Evolutionary conservation across 352 stramenopile genomes (phyloP).

Genomic region (Phytophthora melonis): DNA sequence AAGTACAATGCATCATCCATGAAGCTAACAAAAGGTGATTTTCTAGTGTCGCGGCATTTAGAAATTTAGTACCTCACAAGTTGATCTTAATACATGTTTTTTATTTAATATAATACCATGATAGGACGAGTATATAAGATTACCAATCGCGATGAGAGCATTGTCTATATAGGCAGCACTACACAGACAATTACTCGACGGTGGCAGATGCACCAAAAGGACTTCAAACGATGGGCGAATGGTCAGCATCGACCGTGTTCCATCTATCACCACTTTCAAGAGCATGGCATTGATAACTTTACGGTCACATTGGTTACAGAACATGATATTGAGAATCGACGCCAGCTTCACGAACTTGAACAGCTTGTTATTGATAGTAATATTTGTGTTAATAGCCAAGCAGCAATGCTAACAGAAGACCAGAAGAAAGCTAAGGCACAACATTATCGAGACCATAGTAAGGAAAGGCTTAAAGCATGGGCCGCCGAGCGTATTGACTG

Average conservation of each 20-base stretch:
- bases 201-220: neutral
- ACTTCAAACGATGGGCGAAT: neutral
- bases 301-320: neutral
- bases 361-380: neutral
- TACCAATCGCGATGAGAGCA: neutral
- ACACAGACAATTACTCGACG: neutral
- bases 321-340: neutral
- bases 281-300: neutral
- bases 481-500: too few relatives aligned
- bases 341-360: neutral
- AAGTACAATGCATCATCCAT: too few relatives aligned
- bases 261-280: neutral
- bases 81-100: too few relatives aligned
- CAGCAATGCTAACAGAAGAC: too few relatives aligned
- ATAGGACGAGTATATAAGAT: neutral
- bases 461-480: too few relatives aligned
- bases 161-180: neutral
- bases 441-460: too few relatives aligned
- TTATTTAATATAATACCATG: neutral
- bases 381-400: neutral
- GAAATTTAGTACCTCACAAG: too few relatives aligned
- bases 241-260: neutral
- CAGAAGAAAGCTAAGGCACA: too few relatives aligned
- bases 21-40: too few relatives aligned
- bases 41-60: too few relatives aligned